Evolutionary conservation across 129 eudicot genomes (phyloP).

Genomic region (Lonicera japonica): DNA sequence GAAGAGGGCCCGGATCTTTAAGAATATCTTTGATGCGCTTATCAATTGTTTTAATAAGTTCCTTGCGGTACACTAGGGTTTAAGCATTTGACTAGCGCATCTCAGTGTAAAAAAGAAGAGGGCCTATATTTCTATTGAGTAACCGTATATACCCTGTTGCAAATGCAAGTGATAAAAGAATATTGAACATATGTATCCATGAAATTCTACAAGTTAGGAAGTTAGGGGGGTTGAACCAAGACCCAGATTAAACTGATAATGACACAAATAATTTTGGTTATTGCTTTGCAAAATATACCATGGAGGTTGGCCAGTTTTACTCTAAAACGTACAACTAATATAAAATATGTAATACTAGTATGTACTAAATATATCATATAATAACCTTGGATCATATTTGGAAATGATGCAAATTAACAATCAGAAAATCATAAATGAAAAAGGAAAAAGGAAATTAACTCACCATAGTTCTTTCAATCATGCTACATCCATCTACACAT

Average conservation of each 20-base stretch:
- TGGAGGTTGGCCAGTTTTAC: neutral
- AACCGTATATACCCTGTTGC: constrained; percentile 54
- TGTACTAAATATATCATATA: neutral
- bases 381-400: neutral
- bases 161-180: constrained; percentile 14
- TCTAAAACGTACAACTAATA: neutral
- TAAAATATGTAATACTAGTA: neutral
- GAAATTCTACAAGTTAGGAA: neutral
- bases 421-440: no score
- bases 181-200: neutral
- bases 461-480: constrained; percentile 70
- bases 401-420: neutral
- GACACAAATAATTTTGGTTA: neutral
- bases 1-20: no score
- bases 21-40: constrained; percentile 39
- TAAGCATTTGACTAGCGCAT: constrained; percentile 48
- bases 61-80: constrained; percentile 30
- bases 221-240: neutral
- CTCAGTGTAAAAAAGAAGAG: constrained; percentile 56
- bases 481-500: constrained; percentile 60
- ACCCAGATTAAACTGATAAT: neutral
- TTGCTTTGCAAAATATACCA: no score
- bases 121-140: constrained; percentile 60
- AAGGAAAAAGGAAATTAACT: constrained; percentile 1
- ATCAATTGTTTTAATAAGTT: constrained; percentile 32